A percentile compares a stretch with the other conserved stretches of the same genome.
phyloP scores from a whole-genome alignment of 352 stramenopile genomes.

The Ophiocytium majus region DNA sequence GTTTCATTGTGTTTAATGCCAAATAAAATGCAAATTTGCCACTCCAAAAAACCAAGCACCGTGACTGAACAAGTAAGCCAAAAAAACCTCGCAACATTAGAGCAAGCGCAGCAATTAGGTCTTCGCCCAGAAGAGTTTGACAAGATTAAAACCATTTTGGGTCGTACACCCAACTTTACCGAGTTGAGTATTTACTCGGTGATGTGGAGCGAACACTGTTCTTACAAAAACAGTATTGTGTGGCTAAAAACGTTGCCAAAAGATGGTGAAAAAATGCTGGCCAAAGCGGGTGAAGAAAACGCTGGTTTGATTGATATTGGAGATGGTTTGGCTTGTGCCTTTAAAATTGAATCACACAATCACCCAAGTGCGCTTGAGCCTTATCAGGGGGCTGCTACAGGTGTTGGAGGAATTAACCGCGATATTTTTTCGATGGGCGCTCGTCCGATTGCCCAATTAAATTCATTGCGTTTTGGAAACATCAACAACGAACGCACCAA shows the following conservation, averaged over 20 bases:
- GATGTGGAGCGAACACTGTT: slow-evolving; percentile 16
- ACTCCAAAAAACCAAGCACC: too few species aligned
- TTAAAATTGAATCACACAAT: slow-evolving; percentile 23
- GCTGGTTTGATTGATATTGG: slow-evolving; percentile 16
- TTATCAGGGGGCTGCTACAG: background rate
- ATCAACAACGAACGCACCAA: background rate
- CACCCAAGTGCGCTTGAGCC: slow-evolving; percentile 4
- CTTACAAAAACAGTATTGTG: slow-evolving; percentile 1
- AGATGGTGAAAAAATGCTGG: background rate
- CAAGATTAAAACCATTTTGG: slow-evolving; percentile 3
- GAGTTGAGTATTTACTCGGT: background rate
- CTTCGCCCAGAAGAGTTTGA: background rate
- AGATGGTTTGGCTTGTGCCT: background rate
- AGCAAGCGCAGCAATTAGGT: background rate
- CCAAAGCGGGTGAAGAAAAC: slow-evolving; percentile 12
- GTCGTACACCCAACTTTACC: background rate
- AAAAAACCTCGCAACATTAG: background rate
- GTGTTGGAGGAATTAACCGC: background rate
- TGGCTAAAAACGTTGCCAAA: slow-evolving; percentile 11
- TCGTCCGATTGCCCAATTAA: slow-evolving; percentile 16
- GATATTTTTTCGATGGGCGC: slow-evolving; percentile 17
- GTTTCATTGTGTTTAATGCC: too few species aligned
- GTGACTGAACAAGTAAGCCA: too few species aligned
- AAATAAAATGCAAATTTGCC: too few species aligned
- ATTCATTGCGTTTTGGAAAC: slow-evolving; percentile 11